These are phyloP conservation scores for Corchorus capsularis DNA, from an alignment of 345 rosid species.

Conservation along the genomic window DNA sequence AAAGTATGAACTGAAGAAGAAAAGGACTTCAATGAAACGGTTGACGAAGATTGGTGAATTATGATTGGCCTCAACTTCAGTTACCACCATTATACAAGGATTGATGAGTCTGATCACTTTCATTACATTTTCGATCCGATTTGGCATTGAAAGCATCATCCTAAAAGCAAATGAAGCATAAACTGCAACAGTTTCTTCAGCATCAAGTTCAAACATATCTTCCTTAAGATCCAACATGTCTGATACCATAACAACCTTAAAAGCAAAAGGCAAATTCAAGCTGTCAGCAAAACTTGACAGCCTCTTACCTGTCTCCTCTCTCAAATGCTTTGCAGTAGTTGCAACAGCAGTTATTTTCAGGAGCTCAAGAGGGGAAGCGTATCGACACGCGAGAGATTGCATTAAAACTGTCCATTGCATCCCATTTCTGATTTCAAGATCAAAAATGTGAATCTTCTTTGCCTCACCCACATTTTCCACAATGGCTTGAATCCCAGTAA, in stretches of 20 bases:
- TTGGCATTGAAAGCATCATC: conserved; percentile 29
- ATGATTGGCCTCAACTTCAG: conserved; percentile 46
- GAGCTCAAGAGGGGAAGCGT: conserved; percentile 35
- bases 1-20: conserved; percentile 41
- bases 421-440: conserved; percentile 39
- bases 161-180: conserved; percentile 22
- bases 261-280: conserved; percentile 42
- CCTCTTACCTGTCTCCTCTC: conserved; percentile 45
- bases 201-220: conserved; percentile 34
- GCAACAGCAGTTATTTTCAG: conserved; percentile 50
- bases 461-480: conserved; percentile 42
- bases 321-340: conserved; percentile 17
- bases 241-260: conserved; percentile 35
- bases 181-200: conserved; percentile 39
- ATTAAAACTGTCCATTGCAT: conserved; percentile 47
- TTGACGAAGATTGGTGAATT: conserved; percentile 44
- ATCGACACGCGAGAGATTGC: conserved; percentile 49
- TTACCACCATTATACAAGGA: conserved; percentile 44
- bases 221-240: conserved; percentile 47
- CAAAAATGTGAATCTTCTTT: conserved; percentile 46
- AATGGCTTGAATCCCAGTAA: conserved; percentile 48
- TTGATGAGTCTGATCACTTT: conserved; percentile 33
- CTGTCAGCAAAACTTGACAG: conserved; percentile 38
- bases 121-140: conserved; percentile 40
- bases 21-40: conserved; percentile 47